Evolutionary conservation across 345 rosid species (phyloP).

Genomic region (Leavenworthia alabamica): DNA sequence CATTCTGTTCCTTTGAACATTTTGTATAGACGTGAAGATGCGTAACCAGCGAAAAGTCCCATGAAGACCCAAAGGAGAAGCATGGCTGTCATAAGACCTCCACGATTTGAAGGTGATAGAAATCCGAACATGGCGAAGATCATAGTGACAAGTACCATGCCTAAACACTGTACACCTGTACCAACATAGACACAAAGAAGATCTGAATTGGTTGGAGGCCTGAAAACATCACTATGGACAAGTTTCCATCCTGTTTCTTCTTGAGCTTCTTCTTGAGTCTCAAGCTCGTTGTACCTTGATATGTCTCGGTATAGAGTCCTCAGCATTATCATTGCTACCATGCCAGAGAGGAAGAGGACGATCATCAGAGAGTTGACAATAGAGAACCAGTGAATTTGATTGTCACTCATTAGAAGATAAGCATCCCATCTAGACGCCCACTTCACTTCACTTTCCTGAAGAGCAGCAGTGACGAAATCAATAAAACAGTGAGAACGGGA

Average conservation of each 20-base stretch:
- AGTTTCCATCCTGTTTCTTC: slow-evolving; percentile 89
- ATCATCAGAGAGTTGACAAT: slow-evolving; percentile 79
- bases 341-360: slow-evolving; percentile 74
- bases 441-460: slow-evolving; percentile 73
- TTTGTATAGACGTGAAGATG: slow-evolving; percentile 57
- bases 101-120: slow-evolving; percentile 75
- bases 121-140: slow-evolving; percentile 69
- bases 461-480: background rate
- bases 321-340: slow-evolving; percentile 84
- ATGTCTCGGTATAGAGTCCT: slow-evolving; percentile 77
- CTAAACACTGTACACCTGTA: slow-evolving; percentile 68
- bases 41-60: slow-evolving; percentile 74
- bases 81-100: slow-evolving; percentile 87
- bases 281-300: slow-evolving; percentile 72
- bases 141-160: slow-evolving; percentile 74
- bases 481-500: slow-evolving; percentile 7
- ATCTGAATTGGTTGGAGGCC: slow-evolving; percentile 64
- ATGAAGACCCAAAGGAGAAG: slow-evolving; percentile 78
- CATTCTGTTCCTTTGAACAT: slow-evolving; percentile 77
- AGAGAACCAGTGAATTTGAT: slow-evolving; percentile 81
- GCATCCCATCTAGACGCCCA: slow-evolving; percentile 95
- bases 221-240: slow-evolving; percentile 73
- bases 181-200: slow-evolving; percentile 65
- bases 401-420: slow-evolving; percentile 70
- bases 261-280: slow-evolving; percentile 83